Evolutionary conservation across 768 basidiomycete species (phyloP), one percentile per base, ranked within the genome.

Genomic region (Pleurotus cornucopiae): DNA sequence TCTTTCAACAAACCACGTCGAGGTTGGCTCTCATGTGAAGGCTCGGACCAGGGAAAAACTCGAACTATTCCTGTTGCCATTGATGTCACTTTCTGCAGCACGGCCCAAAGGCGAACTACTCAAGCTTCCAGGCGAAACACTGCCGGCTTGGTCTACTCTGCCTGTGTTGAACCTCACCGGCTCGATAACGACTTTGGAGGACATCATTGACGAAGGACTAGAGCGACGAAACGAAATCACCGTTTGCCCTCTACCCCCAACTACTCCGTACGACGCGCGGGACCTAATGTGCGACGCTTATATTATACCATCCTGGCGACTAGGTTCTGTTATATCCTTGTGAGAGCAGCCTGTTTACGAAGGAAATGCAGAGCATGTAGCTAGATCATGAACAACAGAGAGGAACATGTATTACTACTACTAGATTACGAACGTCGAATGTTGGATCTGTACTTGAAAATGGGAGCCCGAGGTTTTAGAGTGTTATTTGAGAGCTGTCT

Each of bases 1-100:
- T 25, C 68, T 94, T 5, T 94, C 93, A 58, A 94, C 91, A n/a
- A 94, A 94, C 67, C 92, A 92, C 63, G 78, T 94, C 54, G 92
- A 94, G 72, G 77, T 84, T 14, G 92, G 92, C 26, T 84, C 86
- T 40, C 92, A 94, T 62, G 89, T 94, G 47, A 82, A 80, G 64
- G 74, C 75, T 44, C 72, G 75, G 18, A 80, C 83, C 14, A 71
- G 68, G 60, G 80, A 80, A 64, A 89, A 86, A 72, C 80, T 81
- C 60, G 74, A 74, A 6, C 65, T 82, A 51, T 94, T 92, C 71
- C 69, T 76, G 40, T 71, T 92, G 6, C 91, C 93, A 11, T 69
- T 94, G 61, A 83, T 94, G 83, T 63, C 64, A 21, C 67, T 84
- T 1, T 71, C 76, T 13, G 54, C 64, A 51, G 61, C 65, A 11